Evolutionary conservation across 2,329 filamentous ascomycete species (phyloP), one percentile per base, ranked within the genome.

Genomic region (Scolecobasidium constrictum): DNA sequence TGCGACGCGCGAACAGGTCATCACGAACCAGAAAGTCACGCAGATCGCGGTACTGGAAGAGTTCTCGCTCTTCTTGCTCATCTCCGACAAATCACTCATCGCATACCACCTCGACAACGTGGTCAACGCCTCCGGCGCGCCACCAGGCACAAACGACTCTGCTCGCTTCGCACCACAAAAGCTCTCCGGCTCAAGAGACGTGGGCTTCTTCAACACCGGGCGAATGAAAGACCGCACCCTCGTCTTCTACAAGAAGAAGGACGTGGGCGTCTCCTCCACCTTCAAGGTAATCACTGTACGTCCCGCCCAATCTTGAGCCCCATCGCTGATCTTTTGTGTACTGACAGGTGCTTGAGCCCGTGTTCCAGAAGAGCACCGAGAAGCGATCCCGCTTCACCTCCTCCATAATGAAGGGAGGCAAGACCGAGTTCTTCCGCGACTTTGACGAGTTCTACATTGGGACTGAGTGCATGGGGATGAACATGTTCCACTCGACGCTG

Each of bases 371-470:
- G 58, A 83, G 87, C 1, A 81, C 84, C 0, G 85, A 94, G 56
- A 90, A 84, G 67, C 85, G 81, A 53, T 75, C 78, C 4, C 78
- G 86, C 6, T 68, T 81, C 49, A 35, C 41, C 16, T 17, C 34
- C 18, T 7, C 26, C 9, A 7, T 31, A 7, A 31, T n/a, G n/a
- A 68, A 78, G 15, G 74, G 75, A 7, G 86, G 86, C 16, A 79
- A 76, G 46, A 95, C 90, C 0, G 92, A 98, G 53, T 90, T 90
- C 53, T 98, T 96, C 78, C 83, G 92, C 48, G 92, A 98, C 57
- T 98, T 88, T 59, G 92, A 98, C 65, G 92, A 96, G 52, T 98
- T 98, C 64, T 98, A 96, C 65, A 88, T 98, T 52, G 92, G 92
- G 0, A 82, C 85, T 2, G 93, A 98, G 58, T 95, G 87, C 61